These are phyloP conservation scores for Noccaea caerulescens DNA, from an alignment of 345 rosid species.

Conservation along the genomic window DNA sequence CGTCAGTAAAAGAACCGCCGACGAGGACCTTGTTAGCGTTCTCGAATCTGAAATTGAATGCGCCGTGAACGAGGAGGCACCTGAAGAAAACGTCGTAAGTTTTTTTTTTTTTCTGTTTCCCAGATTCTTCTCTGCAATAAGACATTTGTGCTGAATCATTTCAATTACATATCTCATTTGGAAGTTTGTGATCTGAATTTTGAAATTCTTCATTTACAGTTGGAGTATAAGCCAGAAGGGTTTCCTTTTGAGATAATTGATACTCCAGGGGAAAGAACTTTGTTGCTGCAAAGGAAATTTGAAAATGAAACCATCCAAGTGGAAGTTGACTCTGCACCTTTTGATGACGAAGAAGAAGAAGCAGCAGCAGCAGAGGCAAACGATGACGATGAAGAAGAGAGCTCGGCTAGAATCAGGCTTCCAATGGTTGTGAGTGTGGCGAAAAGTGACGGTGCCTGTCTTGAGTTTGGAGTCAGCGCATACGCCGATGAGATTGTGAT, in stretches of 20 bases:
- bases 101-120: background rate
- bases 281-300: slow-evolving; percentile 49
- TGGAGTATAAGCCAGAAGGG: slow-evolving; percentile 46
- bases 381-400: slow-evolving; percentile 36
- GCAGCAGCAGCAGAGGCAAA: slow-evolving; percentile 26
- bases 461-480: slow-evolving; percentile 65
- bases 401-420: slow-evolving; percentile 26
- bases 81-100: slow-evolving; percentile 36
- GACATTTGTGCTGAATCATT: background rate
- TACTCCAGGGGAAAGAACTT: slow-evolving; percentile 59
- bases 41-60: slow-evolving; percentile 61
- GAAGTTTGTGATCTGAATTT: slow-evolving; percentile 23
- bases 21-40: slow-evolving; percentile 49
- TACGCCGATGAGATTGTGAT: slow-evolving; percentile 56
- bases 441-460: slow-evolving; percentile 46
- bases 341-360: slow-evolving; percentile 36
- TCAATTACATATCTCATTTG: background rate
- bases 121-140: background rate
- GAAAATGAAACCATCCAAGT: slow-evolving; percentile 58
- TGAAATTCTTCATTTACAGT: slow-evolving; percentile 16
- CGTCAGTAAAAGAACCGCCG: slow-evolving; percentile 41
- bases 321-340: slow-evolving; percentile 49
- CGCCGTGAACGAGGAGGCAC: slow-evolving; percentile 46
- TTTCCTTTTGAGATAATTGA: slow-evolving; percentile 66
- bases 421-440: slow-evolving; percentile 58